Conservation (phyloP, 495 filamentous ascomycete species). For the Penicillium atrosanguineum region DNA sequence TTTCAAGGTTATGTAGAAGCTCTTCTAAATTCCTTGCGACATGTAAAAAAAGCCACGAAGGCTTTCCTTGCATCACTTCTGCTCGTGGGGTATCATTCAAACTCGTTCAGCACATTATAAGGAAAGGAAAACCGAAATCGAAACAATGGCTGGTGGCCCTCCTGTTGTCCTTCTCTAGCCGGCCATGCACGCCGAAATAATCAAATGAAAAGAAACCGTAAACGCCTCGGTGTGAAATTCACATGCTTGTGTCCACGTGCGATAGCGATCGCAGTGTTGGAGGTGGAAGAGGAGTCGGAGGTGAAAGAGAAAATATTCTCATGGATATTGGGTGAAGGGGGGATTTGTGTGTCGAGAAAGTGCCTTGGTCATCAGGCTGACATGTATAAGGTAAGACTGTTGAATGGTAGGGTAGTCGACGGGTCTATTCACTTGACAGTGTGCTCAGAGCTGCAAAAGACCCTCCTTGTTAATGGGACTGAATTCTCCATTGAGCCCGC, state of each 20-base stretch:
- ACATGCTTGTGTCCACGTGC: not conserved
- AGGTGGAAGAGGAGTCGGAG: not conserved
- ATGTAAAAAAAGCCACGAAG: not conserved
- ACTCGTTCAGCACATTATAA: slow-evolving; percentile 21
- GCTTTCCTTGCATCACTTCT: slow-evolving; percentile 4
- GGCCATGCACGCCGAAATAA: slow-evolving; percentile 19
- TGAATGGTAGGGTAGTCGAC: not conserved
- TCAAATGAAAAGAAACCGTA: not conserved
- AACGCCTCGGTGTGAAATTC: slow-evolving; percentile 10
- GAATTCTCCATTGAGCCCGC: slow-evolving; percentile 55
- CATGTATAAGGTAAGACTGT: not conserved
- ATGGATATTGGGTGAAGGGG: not conserved
- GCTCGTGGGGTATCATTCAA: slow-evolving; percentile 27
- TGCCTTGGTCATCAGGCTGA: not conserved
- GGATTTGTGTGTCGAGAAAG: not conserved
- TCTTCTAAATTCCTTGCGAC: not conserved
- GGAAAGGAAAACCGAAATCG: slow-evolving; percentile 6
- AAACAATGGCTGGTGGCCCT: not conserved
- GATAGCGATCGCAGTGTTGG: not conserved
- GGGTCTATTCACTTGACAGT: not conserved
- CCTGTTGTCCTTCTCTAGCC: slow-evolving; percentile 11
- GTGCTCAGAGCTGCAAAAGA: slow-evolving; percentile 24
- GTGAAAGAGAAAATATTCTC: too few relatives aligned
- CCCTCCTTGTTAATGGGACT: slow-evolving; percentile 23
- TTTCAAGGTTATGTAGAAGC: not conserved